These are phyloP conservation scores for Chalciporus sphaerocephalus DNA, from an alignment of 768 basidiomycete species.

Conservation along the genomic window DNA sequence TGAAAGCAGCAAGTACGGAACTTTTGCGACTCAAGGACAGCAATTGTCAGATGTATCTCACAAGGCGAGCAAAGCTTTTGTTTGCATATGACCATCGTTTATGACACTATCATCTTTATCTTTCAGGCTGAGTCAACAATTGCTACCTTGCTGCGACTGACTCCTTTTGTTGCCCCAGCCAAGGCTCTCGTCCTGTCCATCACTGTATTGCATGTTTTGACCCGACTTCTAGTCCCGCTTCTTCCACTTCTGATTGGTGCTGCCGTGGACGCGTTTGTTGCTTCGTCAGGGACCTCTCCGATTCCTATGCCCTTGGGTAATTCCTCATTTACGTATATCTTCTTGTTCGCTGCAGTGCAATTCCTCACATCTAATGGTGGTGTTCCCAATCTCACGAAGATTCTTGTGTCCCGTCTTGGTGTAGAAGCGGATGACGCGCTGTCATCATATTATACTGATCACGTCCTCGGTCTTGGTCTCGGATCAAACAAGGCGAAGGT, in stretches of 20 bases:
- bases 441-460: slow-evolving; percentile 66
- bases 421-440: slow-evolving; percentile 76
- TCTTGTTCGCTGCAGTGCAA: slow-evolving; percentile 62
- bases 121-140: slow-evolving; percentile 15
- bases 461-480: slow-evolving; percentile 81
- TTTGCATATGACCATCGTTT: not conserved
- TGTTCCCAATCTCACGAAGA: slow-evolving; percentile 61
- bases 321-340: slow-evolving; percentile 67
- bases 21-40: slow-evolving; percentile 43
- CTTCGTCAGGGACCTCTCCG: slow-evolving; percentile 12
- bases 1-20: slow-evolving; percentile 66
- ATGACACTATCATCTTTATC: not conserved
- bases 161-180: slow-evolving; percentile 18
- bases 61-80: slow-evolving; percentile 7
- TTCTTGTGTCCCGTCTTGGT: slow-evolving; percentile 84
- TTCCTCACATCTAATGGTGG: slow-evolving; percentile 78
- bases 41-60: not conserved
- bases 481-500: slow-evolving; percentile 78
- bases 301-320: slow-evolving; percentile 25
- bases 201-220: slow-evolving; percentile 62
- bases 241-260: slow-evolving; percentile 69
- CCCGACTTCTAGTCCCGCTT: slow-evolving; percentile 70
- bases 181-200: slow-evolving; percentile 45
- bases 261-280: slow-evolving; percentile 19
- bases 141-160: slow-evolving; percentile 15